Evolutionary conservation across 768 basidiomycete species (phyloP), one percentile per base, ranked within the genome.

Genomic region (Solioccasus polychromus): DNA sequence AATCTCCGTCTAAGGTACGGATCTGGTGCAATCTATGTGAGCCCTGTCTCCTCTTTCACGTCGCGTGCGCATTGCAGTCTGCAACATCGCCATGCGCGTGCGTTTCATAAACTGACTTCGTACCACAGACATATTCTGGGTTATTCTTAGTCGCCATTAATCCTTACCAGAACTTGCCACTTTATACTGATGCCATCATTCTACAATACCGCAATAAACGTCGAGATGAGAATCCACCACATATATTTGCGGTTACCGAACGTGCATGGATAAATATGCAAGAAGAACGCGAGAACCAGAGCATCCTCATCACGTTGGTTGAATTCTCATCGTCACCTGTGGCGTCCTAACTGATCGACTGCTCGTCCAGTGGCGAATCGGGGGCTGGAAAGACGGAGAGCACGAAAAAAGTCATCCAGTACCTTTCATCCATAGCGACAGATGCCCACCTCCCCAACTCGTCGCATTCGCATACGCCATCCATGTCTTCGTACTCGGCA

Each of bases 351-450:
- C 52, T 58, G 9, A 61, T 34, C 23, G 7, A 26, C 39, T n/a
- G 35, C 36, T 15, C 18, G 7, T 35, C 0, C 56, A 96, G 94
- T 8, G 96, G 96, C 34, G 96, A 99, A 74, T 98, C 96, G 8
- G 96, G 96, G 28, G 96, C 96, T 4, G 96, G 96, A 35, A 99
- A 98, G 75, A 99, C 96, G 2, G 96, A 98, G 64, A 98, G 95
- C 69, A 90, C 88, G 12, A 98, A 99, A 77, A 98, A 98, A 62
- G 95, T 98, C 59, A 99, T 99, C 44, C 96, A 98, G 65, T 99
- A 98, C 68, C 82, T 99, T 32, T 95, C 96, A 1, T 92, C 96
- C 7, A 97, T 98, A 55, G 96, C 96, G 2, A 82, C 90, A 10
- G 90, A 93, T 56, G 73, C 78, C 2, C 80, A 88, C 56, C 69